These are phyloP conservation scores for Buddleja alternifolia DNA, from an alignment of 257 asterid genomes.

Conservation along the genomic window DNA sequence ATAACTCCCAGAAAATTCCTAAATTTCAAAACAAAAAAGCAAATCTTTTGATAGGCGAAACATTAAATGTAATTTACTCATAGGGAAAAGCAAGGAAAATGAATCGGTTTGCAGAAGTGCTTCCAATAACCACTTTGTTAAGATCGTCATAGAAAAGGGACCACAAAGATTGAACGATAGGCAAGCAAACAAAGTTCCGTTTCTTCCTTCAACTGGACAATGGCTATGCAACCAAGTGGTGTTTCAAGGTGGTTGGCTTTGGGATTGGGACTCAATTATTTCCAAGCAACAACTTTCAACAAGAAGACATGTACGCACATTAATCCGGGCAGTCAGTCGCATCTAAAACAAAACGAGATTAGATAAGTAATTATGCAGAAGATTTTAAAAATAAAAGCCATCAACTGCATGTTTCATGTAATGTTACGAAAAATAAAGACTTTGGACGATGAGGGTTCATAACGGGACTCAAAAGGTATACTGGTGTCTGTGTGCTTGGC, in stretches of 20 bases:
- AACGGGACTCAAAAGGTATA: neutral
- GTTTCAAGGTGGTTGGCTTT: constrained; percentile 30
- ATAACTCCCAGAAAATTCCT: constrained; percentile 9
- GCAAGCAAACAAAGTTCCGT: constrained; percentile 17
- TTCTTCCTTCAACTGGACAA: constrained; percentile 26
- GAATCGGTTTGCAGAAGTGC: constrained; percentile 1
- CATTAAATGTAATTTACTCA: constrained; percentile 18
- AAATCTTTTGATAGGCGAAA: constrained; percentile 4
- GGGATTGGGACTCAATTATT: constrained; percentile 29
- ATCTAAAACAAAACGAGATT: constrained; percentile 24
- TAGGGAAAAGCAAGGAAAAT: constrained; percentile 14
- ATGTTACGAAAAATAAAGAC: neutral
- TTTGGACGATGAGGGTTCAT: neutral
- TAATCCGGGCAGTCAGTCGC: constrained; percentile 25
- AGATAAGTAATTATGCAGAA: constrained; percentile 7
- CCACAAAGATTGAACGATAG: constrained; percentile 8
- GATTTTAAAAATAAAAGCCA: neutral
- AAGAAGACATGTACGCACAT: constrained; percentile 20
- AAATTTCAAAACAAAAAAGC: constrained; percentile 12
- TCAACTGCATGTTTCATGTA: neutral
- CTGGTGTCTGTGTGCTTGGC: neutral
- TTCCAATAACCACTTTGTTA: constrained; percentile 31
- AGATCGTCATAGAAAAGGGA: constrained; percentile 18
- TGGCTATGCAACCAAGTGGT: constrained; percentile 29
- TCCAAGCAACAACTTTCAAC: constrained; percentile 24